These are phyloP conservation scores for Vitis rupestris DNA, from an alignment of 164 flowering plant genomes.

Conservation along the genomic window DNA sequence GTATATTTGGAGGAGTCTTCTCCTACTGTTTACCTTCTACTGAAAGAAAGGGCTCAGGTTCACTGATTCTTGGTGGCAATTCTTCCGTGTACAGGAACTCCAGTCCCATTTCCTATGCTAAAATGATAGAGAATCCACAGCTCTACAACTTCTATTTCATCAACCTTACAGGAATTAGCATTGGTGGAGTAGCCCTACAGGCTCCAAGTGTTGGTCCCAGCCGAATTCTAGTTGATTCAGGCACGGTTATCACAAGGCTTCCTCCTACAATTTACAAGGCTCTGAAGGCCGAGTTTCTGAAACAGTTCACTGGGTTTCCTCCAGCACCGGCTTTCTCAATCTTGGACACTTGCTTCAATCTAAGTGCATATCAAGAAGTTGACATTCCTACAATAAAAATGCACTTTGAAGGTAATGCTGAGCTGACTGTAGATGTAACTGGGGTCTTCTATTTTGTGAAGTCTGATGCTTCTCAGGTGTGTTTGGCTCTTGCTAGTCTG, in stretches of 20 bases:
- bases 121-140: conserved; percentile 48
- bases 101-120: conserved; percentile 65
- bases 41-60: conserved; percentile 56
- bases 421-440: conserved; percentile 53
- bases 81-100: conserved; percentile 48
- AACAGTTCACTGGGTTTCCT: conserved; percentile 68
- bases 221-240: conserved; percentile 66
- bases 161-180: conserved; percentile 62
- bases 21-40: conserved; percentile 80
- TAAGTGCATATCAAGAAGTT: conserved; percentile 57
- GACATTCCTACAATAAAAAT: conserved; percentile 57
- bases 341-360: conserved; percentile 77
- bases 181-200: conserved; percentile 64
- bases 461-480: conserved; percentile 77
- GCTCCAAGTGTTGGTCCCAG: conserved; percentile 33
- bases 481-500: conserved; percentile 83
- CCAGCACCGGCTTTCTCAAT: conserved; percentile 66
- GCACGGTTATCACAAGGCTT: conserved; percentile 77
- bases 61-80: conserved; percentile 55
- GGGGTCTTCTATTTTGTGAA: conserved; percentile 74
- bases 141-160: conserved; percentile 60
- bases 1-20: conserved; percentile 64
- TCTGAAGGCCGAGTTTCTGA: conserved; percentile 59
- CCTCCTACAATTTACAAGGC: conserved; percentile 61
- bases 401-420: conserved; percentile 56